Conservation (phyloP, 345 rosid species). For the Pseudoturritis turrita region DNA sequence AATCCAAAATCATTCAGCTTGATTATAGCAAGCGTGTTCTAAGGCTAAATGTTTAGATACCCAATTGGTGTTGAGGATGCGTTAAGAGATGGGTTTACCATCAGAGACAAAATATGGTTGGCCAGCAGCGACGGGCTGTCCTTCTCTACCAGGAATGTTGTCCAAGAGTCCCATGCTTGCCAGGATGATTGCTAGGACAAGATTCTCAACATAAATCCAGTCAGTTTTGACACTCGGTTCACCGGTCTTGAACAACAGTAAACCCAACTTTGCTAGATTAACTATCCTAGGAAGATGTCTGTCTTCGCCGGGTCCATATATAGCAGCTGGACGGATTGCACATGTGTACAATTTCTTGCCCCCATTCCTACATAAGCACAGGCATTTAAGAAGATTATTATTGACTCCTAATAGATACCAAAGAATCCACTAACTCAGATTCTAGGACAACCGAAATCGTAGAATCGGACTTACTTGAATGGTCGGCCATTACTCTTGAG, state of each 20-base stretch:
- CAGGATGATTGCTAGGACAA: slow-evolving; percentile 67
- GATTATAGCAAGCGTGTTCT: background rate
- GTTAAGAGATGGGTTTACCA: slow-evolving; percentile 43
- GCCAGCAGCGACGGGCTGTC: slow-evolving; percentile 76
- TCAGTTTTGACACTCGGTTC: slow-evolving; percentile 67
- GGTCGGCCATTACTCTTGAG: slow-evolving; percentile 70
- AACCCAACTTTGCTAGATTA: slow-evolving; percentile 62
- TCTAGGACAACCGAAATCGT: background rate
- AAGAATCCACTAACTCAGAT: no score
- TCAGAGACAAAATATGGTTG: slow-evolving; percentile 93
- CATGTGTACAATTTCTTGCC: slow-evolving; percentile 64
- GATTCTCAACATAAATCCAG: slow-evolving; percentile 88
- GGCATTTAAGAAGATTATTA: background rate
- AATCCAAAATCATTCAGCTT: background rate
- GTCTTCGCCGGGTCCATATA: slow-evolving; percentile 94
- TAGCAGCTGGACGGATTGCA: slow-evolving; percentile 90
- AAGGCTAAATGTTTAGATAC: background rate
- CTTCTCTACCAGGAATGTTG: slow-evolving; percentile 69
- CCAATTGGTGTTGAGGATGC: background rate
- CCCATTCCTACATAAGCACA: slow-evolving; percentile 41
- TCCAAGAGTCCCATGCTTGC: slow-evolving; percentile 95
- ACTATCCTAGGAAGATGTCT: slow-evolving; percentile 87
- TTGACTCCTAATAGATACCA: background rate
- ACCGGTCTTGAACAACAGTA: slow-evolving; percentile 60
- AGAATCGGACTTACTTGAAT: slow-evolving; percentile 51